Evolutionary conservation across 257 asterid genomes (phyloP).

Genomic region (Solanum habrochaites): DNA sequence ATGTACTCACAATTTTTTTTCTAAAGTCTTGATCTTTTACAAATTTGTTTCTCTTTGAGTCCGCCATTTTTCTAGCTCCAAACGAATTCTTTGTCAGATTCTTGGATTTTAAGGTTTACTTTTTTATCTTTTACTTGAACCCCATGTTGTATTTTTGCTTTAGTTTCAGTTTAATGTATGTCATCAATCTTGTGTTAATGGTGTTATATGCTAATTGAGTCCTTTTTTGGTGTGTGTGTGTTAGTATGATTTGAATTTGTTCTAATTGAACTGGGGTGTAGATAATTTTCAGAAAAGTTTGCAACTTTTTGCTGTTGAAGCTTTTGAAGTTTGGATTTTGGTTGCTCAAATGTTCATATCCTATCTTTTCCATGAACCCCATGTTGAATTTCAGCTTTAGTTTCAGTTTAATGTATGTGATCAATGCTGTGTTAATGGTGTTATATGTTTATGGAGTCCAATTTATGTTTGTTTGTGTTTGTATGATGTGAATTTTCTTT

Average conservation of each 20-base stretch:
- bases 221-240: background rate
- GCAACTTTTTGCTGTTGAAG: background rate
- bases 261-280: background rate
- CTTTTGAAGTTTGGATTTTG: background rate
- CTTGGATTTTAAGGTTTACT: background rate
- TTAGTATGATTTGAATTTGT: background rate
- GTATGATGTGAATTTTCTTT: background rate
- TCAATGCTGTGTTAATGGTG: background rate
- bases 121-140: background rate
- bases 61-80: background rate
- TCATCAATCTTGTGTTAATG: background rate
- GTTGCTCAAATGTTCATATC: background rate
- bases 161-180: background rate
- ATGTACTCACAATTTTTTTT: conserved; percentile 6
- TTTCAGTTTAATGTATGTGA: background rate
- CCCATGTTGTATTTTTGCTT: background rate
- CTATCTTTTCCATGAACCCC: background rate
- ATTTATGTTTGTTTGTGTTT: background rate
- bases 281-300: background rate
- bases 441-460: background rate
- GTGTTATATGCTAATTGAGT: background rate
- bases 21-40: conserved; percentile 13
- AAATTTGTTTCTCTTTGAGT: conserved; percentile 15
- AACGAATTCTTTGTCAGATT: background rate
- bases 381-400: background rate